Base-by-base conservation (phyloP, 75 land plant genomes). In the Pinus taeda region DNA sequence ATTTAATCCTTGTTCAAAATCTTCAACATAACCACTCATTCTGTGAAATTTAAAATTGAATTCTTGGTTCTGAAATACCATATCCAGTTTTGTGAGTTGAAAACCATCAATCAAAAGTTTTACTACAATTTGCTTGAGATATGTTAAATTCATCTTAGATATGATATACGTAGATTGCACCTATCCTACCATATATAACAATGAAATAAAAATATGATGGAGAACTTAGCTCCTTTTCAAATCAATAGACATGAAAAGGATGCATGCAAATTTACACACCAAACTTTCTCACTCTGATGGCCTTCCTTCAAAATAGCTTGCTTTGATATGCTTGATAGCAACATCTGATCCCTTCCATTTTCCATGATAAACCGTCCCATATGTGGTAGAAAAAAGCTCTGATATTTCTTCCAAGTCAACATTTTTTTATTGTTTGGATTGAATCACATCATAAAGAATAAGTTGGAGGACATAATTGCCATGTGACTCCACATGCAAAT, bases 301-400 rank as follows among this genome's bases (percentile, higher is more conserved):
- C 60, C 77, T 82, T 55, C 96, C 93, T 61, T 82, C 83, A 81
- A 93, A 93, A 66, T 5, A 93, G 83, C 91, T 93, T 15, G 93
- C 89, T 81, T 93, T 93, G 6, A 91, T 93, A 76, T 91, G 88
- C 79, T 96, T 96, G 57, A 96, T 89, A 56, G 99, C 99, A 39
- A 96, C 99, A 86, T 96, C 99, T 74, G 98, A 88, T 70, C 99
- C 99, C 71, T 81, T 88, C 99, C 99, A 96, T 81, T 96, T 96
- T n/a, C 95, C 95, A 87, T 93, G 84, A 78, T 77, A 93, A 42
- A 93, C 95, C 74, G 93, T 74, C 6, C 95, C 95, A 85, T 89
- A 93, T 49, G 93, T 93, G 21, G 93, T 93, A 73, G 91, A 85
- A 14, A 93, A 93, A 26, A 93, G 81, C 77, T 90, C 95, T 21